phyloP scores from a whole-genome alignment of 2,329 filamentous ascomycete genomes.

The Cladobotryum protrusum region DNA sequence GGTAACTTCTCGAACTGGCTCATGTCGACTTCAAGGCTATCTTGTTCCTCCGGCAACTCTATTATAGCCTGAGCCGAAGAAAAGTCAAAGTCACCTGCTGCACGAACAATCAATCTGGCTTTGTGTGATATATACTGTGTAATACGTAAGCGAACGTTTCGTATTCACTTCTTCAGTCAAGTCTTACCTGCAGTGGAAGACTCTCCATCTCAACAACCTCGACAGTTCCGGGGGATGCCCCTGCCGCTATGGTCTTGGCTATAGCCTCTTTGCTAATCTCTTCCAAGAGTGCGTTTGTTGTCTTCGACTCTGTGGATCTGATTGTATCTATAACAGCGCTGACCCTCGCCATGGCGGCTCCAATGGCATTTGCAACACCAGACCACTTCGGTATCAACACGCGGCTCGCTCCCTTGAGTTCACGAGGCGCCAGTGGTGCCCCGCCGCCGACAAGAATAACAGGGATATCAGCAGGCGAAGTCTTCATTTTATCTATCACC shows the following conservation, averaged over 20 bases:
- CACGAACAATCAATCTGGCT: slow-evolving; percentile 51
- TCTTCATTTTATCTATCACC: slow-evolving; percentile 57
- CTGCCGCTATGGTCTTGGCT: slow-evolving; percentile 38
- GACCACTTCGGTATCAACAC: slow-evolving; percentile 52
- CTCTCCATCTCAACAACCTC: slow-evolving; percentile 47
- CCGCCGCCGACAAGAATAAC: slow-evolving; percentile 60
- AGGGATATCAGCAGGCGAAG: slow-evolving; percentile 50
- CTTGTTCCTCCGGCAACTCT: slow-evolving; percentile 4
- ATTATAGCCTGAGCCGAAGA: slow-evolving; percentile 8
- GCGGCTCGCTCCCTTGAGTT: slow-evolving; percentile 48
- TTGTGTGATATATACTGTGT: slow-evolving; percentile 45
- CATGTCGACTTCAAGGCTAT: slow-evolving; percentile 13
- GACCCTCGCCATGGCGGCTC: slow-evolving; percentile 56
- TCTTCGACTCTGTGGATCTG: slow-evolving; percentile 39
- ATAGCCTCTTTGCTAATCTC: slow-evolving; percentile 36
- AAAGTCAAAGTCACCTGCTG: slow-evolving; percentile 52
- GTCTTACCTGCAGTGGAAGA: slow-evolving; percentile 44
- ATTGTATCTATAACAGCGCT: slow-evolving; percentile 48
- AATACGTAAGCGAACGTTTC: slow-evolving; percentile 6
- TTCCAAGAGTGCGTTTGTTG: slow-evolving; percentile 31
- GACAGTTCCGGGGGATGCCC: slow-evolving; percentile 38
- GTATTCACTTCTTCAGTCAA: not conserved
- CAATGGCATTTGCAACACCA: slow-evolving; percentile 58
- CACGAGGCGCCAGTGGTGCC: slow-evolving; percentile 50
- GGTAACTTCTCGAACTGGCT: slow-evolving; percentile 16